Evolutionary conservation across 179 eudicot species (phyloP).

Genomic region (Sideroxylon spinosum): DNA sequence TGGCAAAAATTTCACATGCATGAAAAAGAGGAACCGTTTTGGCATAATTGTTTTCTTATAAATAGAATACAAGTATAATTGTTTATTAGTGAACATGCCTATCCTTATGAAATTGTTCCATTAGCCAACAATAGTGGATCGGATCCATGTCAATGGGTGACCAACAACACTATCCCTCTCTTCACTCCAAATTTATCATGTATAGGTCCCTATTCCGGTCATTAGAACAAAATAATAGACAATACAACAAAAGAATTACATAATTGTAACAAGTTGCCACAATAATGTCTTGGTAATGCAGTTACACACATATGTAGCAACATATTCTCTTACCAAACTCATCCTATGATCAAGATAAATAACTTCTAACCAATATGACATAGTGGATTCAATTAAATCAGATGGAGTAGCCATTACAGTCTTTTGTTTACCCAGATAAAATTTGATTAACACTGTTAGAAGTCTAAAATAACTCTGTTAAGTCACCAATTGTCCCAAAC

Average conservation of each 20-base stretch:
- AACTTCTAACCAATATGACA: not conserved
- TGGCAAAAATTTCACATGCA: too few relatives aligned
- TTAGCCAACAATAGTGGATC: too few relatives aligned
- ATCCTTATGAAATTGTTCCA: too few relatives aligned
- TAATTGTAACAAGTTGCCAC: not conserved
- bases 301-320: not conserved
- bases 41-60: too few relatives aligned
- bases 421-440: not conserved
- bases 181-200: too few relatives aligned
- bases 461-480: too few relatives aligned
- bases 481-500: too few relatives aligned
- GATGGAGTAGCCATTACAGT: not conserved
- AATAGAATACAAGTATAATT: too few relatives aligned
- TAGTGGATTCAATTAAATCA: not conserved
- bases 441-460: not conserved
- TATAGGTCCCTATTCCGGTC: not conserved
- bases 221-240: not conserved
- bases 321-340: not conserved
- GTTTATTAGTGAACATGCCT: too few relatives aligned
- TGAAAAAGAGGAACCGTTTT: too few relatives aligned
- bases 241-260: not conserved
- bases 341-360: not conserved
- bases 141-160: too few relatives aligned
- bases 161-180: too few relatives aligned
- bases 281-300: not conserved